These are phyloP conservation scores for Tulasnella calospora DNA, from an alignment of 768 basidiomycete species.

Conservation along the genomic window DNA sequence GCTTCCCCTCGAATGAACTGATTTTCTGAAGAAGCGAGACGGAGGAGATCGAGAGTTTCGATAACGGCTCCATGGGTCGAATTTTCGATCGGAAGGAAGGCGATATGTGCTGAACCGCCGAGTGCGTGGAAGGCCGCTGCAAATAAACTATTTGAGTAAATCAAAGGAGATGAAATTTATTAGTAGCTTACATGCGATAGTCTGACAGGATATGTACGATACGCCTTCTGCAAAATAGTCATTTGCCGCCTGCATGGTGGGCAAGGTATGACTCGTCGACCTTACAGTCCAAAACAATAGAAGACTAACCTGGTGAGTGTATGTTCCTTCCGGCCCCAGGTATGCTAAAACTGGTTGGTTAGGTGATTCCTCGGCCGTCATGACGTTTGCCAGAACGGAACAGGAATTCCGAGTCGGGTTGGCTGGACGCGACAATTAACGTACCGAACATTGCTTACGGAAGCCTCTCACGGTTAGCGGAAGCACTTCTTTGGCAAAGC, in stretches of 20 bases:
- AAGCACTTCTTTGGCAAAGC: not conserved
- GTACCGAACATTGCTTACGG: not conserved
- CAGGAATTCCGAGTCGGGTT: not conserved
- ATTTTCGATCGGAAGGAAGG: constrained; percentile 23
- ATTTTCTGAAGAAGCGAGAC: not conserved
- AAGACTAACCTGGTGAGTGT: constrained; percentile 23
- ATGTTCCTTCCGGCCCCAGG: constrained; percentile 25
- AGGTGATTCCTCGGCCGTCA: not conserved
- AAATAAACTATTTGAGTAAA: not conserved
- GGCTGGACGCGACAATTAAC: no score
- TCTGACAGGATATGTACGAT: constrained; percentile 4
- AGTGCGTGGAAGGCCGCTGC: constrained; percentile 11
- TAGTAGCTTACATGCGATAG: constrained; percentile 18
- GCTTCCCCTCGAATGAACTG: constrained; percentile 18
- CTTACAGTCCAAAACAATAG: not conserved
- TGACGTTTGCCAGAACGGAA: not conserved
- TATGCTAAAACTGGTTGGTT: not conserved
- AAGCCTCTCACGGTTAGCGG: not conserved
- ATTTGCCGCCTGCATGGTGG: constrained; percentile 13
- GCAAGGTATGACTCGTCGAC: not conserved
- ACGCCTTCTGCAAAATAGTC: constrained; percentile 15
- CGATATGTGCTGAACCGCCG: not conserved
- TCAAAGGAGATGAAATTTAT: not conserved
- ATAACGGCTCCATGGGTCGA: constrained; percentile 19
- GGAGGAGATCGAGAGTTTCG: constrained; percentile 26